Percentiles rank a stretch among this genome's conserved stretches.
These are phyloP conservation scores for Lichtheimia hyalospora DNA, from an alignment of 371 early-diverging fungal genomes.

Conservation along the genomic window DNA sequence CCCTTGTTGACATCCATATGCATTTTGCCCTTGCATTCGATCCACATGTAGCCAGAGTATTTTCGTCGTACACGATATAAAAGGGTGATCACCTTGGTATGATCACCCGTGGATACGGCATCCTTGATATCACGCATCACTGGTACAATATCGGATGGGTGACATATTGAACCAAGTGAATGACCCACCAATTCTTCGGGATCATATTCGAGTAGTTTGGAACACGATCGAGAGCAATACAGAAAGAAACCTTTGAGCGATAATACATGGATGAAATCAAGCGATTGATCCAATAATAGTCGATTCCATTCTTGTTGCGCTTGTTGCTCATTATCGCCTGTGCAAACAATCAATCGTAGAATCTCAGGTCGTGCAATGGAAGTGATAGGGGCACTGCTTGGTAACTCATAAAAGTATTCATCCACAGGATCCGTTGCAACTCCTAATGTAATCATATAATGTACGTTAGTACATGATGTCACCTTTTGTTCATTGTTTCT, in stretches of 20 bases:
- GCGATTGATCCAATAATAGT: constrained; percentile 29
- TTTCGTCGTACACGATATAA: constrained; percentile 60
- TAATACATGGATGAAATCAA: constrained; percentile 59
- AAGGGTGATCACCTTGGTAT: constrained; percentile 44
- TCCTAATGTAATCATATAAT: not conserved
- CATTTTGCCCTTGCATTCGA: constrained; percentile 60
- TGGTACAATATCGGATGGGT: constrained; percentile 62
- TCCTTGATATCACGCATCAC: constrained; percentile 66
- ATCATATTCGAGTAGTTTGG: constrained; percentile 46
- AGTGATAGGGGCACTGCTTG: not conserved
- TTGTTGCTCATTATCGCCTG: constrained; percentile 21
- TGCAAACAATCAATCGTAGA: constrained; percentile 1
- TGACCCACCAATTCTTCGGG: constrained; percentile 54
- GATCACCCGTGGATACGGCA: constrained; percentile 16
- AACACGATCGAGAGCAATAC: constrained; percentile 44
- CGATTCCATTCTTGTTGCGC: constrained; percentile 26
- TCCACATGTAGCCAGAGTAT: constrained; percentile 59
- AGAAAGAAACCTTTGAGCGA: constrained; percentile 64
- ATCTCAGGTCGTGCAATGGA: constrained; percentile 2
- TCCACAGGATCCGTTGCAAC: constrained; percentile 12
- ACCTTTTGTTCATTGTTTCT: not conserved
- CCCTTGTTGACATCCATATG: constrained; percentile 56
- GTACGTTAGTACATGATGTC: not conserved
- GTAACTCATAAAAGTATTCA: constrained; percentile 13
- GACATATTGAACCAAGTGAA: constrained; percentile 54